Base-by-base conservation (phyloP, 2,329 filamentous ascomycete genomes). In the Ceratocystis cubensis region DNA sequence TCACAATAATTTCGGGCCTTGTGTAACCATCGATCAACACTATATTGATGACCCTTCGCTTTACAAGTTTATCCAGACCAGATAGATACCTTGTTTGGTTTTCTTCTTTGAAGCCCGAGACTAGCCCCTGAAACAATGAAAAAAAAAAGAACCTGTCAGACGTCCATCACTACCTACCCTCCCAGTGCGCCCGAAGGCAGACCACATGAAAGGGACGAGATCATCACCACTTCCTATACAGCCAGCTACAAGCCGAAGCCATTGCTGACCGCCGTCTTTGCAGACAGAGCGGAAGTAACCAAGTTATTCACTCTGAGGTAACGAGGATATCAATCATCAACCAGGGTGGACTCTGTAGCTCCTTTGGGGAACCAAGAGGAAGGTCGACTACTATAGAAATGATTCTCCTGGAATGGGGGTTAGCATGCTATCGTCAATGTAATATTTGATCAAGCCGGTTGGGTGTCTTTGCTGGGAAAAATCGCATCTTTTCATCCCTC, bases 341-440 rank as follows among this genome's bases (percentile, higher is more conserved):
- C 89, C 89, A 91, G 89, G 88, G 86, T 93, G 84, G 85, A 85
- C 84, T 90, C 87, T 92, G 88, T 91, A 84, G 88, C 91, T 96
- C 82, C 82, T 88, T 84, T 91, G 83, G 85, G 85, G 84, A 93
- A 88, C 86, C 89, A 88, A 94, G 89, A 90, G 86, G 83, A 82
- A 64, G 83, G 88, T 91, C 86, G 86, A 89, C 83, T 87, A 92
- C 91, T 96, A 91, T 92, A 96, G 88, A 96, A 95, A 89, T 90
- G 89, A 92, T 93, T 92, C 89, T 91, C 78, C 75, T 80, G 6
- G 1, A 37, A 37, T 33, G 25, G 56, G 56, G 28, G 56, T 59
- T 59, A 59, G 56, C 56, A 59, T 3, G 28, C 28, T 37, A n/a
- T 59, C 7, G 10, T 6, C 5, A 20, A 37, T 5, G 20, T 4